Conservation (phyloP, 2,329 filamentous ascomycete genomes). For the Ampelomyces quisqualis region DNA sequence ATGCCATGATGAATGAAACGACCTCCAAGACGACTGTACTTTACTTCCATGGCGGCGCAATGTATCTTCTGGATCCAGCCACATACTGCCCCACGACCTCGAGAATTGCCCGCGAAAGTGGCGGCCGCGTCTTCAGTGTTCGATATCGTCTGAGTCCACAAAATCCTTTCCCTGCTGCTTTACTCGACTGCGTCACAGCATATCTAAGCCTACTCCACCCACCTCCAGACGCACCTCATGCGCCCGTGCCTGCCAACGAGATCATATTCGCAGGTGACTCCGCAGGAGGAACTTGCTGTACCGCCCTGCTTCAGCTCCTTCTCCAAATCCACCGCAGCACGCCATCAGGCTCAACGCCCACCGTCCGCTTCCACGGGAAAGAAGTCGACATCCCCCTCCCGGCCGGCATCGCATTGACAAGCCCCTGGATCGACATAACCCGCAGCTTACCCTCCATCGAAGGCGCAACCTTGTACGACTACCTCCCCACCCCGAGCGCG, state of each 20-base stretch:
- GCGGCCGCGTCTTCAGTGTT: conserved; percentile 69
- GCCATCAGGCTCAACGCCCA: conserved; percentile 46
- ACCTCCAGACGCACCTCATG: conserved; percentile 65
- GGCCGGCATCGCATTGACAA: conserved; percentile 62
- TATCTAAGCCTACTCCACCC: conserved; percentile 75
- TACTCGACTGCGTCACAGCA: conserved; percentile 70
- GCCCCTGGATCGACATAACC: conserved; percentile 72
- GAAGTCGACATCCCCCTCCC: conserved; percentile 64
- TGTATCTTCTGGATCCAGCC: conserved; percentile 69
- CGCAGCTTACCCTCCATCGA: conserved; percentile 61
- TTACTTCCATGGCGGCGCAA: conserved; percentile 76
- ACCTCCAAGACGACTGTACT: conserved; percentile 64
- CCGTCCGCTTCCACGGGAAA: conserved; percentile 62
- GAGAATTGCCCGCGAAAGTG: conserved; percentile 64
- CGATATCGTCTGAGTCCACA: conserved; percentile 75
- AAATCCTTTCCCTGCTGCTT: conserved; percentile 69
- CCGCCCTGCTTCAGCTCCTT: conserved; percentile 67
- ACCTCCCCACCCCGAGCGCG: conserved; percentile 55
- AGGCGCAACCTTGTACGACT: conserved; percentile 60
- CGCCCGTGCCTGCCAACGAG: conserved; percentile 62
- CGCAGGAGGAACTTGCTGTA: conserved; percentile 70
- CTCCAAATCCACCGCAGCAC: conserved; percentile 59
- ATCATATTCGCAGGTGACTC: conserved; percentile 75
- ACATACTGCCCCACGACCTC: conserved; percentile 62
- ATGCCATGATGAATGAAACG: conserved; percentile 66